phyloP scores from a whole-genome alignment of 2,329 filamentous ascomycete species.

The Thermoascus crustaceus region DNA sequence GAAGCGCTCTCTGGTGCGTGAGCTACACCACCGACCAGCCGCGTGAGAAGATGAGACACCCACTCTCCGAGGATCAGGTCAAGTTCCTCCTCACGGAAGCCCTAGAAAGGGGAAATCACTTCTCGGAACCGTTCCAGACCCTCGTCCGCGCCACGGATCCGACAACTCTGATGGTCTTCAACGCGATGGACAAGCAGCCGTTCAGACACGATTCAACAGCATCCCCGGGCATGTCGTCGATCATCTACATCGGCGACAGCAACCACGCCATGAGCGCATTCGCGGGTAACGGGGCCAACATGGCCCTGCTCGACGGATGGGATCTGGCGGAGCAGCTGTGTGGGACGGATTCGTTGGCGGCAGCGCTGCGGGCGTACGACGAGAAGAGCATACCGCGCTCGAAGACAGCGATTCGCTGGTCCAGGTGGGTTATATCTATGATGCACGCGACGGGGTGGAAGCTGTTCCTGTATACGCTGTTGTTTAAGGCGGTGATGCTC shows the following conservation, averaged over 20 bases:
- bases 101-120: conserved; percentile 23
- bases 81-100: conserved; percentile 11
- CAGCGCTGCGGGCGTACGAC: conserved; percentile 30
- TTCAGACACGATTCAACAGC: conserved; percentile 38
- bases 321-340: conserved; percentile 39
- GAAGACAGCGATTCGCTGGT: conserved; percentile 4
- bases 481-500: too few species aligned
- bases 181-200: conserved; percentile 39
- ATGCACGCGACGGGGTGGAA: conserved; percentile 6
- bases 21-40: conserved; percentile 18
- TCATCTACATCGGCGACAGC: conserved; percentile 44
- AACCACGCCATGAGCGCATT: conserved; percentile 46
- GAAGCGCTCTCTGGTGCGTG: conserved; percentile 37
- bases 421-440: conserved; percentile 9
- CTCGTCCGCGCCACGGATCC: conserved; percentile 35
- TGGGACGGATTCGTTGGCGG: conserved; percentile 13
- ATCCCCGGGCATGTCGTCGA: conserved; percentile 11
- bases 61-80: conserved; percentile 7
- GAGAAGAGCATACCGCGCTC: conserved; percentile 26
- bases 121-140: conserved; percentile 34
- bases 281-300: conserved; percentile 42
- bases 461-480: too few species aligned
- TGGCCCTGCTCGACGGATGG: conserved; percentile 42
- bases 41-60: conserved; percentile 8
- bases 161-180: conserved; percentile 31